Percentiles rank a stretch among this genome's conserved stretches.
phyloP scores from a whole-genome alignment of 1,284 basidiomycete genomes.

The Cryptococcus sp. region DNA sequence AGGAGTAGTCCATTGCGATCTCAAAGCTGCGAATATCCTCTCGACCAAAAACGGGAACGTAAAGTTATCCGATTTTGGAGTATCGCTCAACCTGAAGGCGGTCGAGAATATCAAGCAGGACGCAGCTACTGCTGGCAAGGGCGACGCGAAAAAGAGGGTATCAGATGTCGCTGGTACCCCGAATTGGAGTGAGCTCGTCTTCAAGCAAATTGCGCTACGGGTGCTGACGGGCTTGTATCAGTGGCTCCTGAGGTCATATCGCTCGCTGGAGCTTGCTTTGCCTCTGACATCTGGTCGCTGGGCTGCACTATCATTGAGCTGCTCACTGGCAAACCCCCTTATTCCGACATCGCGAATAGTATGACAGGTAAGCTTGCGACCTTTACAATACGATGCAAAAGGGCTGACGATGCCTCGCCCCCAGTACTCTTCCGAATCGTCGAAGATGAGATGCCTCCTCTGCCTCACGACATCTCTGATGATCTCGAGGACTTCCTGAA shows the following conservation, averaged over 20 bases:
- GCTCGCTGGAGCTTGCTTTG: conserved; percentile 60
- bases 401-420: background rate
- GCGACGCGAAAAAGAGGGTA: conserved; percentile 17
- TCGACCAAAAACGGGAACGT: conserved; percentile 60
- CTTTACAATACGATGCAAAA: conserved; percentile 18
- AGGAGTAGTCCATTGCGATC: conserved; percentile 62
- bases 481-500: conserved; percentile 74
- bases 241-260: conserved; percentile 94
- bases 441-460: conserved; percentile 81
- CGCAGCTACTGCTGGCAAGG: conserved; percentile 50
- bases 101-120: conserved; percentile 74
- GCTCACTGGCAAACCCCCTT: conserved; percentile 86
- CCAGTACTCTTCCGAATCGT: conserved; percentile 94
- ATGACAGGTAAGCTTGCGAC: conserved; percentile 70
- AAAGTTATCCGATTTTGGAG: conserved; percentile 62
- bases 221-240: conserved; percentile 22
- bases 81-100: conserved; percentile 57
- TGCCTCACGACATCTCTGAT: conserved; percentile 75
- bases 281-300: conserved; percentile 74
- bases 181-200: conserved; percentile 72
- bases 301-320: conserved; percentile 93
- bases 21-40: conserved; percentile 62
- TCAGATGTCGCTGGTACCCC: conserved; percentile 79
- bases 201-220: background rate
- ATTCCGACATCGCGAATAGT: conserved; percentile 78